Base-by-base conservation (phyloP, 1,139 yeast species). In the Geotrichum restrictum region DNA sequence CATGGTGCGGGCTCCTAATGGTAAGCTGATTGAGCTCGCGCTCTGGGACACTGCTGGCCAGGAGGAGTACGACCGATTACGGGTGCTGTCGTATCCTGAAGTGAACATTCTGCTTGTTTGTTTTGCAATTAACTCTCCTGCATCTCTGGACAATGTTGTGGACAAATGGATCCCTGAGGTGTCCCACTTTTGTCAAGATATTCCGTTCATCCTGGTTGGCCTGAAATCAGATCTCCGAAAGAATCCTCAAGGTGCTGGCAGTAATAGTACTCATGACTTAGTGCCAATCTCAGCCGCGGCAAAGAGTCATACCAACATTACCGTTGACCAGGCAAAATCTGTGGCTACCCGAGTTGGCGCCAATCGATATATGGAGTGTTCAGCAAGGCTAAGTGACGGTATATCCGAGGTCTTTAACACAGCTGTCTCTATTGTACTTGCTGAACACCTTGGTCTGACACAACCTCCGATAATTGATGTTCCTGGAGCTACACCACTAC, bases 41-140 rank as follows among this genome's bases (percentile, higher is more conserved):
- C 70, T 88, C 42, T 87, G 95, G 95, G 98, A 91, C 69, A 88
- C 97, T 0, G 96, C 96, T 0, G 96, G 96, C 3, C 96, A 88
- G 69, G 96, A 88, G 69, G 95, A 88, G 67, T 88, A 88, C 67
- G 95, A 86, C 66, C 71, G 96, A 53, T 72, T 88, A 56, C 74
- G 97, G 60, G 94, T 96, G 10, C 74, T 89, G 53, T 80, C 88
- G 55, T 89, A 89, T 66, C 89, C 93, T 8, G 95, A 86, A 60
- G 89, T 84, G 2, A 87, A 88, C 66, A 70, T 88, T 1, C 69
- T 88, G 24, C 72, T 89, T 57, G 74, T 88, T 7, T 89, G 96
- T 57, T 89, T 87, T 68, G 76, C 94, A 1, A 75, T 88, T 31
- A 86, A 84, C 60, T 79, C 78, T 53, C 70, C 76, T 18, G 78